phyloP scores from a whole-genome alignment of 768 basidiomycete genomes.

The Xanthoconium purpureum region DNA sequence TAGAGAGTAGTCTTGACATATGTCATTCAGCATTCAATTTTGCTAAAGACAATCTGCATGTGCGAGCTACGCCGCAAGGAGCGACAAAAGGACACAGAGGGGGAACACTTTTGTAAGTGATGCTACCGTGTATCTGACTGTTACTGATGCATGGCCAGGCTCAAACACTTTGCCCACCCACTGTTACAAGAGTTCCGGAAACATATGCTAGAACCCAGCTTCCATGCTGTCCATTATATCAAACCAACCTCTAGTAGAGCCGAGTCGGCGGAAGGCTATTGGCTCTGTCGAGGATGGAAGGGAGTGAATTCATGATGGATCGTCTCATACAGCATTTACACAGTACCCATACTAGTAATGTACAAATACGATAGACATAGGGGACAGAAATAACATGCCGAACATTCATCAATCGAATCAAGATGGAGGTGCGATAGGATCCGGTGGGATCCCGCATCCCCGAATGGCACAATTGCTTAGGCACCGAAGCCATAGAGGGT shows the following conservation, averaged over 20 bases:
- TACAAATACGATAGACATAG: conserved; percentile 20
- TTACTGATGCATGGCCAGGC: conserved; percentile 38
- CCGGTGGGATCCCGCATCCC: no score
- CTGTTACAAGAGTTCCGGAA: conserved; percentile 61
- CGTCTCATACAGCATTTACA: not conserved
- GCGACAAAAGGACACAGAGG: conserved; percentile 42
- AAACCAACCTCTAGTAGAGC: conserved; percentile 83
- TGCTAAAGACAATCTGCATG: conserved; percentile 49
- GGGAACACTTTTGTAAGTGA: conserved; percentile 49
- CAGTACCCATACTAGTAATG: conserved; percentile 7
- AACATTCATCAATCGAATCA: not conserved
- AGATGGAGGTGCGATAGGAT: no score
- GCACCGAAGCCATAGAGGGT: conserved; percentile 84
- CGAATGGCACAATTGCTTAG: conserved; percentile 29
- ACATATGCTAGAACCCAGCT: conserved; percentile 56
- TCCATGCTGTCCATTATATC: conserved; percentile 60
- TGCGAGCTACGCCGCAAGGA: conserved; percentile 40
- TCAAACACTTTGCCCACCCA: conserved; percentile 86
- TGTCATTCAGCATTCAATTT: conserved; percentile 74
- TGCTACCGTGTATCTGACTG: not conserved
- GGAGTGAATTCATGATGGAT: conserved; percentile 5
- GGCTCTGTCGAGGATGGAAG: conserved; percentile 76
- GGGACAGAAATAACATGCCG: not conserved
- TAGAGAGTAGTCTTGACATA: conserved; percentile 66
- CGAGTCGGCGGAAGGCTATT: conserved; percentile 82